Evolutionary conservation across 306 rosid genomes (phyloP).

Genomic region (Rosa lucieae): DNA sequence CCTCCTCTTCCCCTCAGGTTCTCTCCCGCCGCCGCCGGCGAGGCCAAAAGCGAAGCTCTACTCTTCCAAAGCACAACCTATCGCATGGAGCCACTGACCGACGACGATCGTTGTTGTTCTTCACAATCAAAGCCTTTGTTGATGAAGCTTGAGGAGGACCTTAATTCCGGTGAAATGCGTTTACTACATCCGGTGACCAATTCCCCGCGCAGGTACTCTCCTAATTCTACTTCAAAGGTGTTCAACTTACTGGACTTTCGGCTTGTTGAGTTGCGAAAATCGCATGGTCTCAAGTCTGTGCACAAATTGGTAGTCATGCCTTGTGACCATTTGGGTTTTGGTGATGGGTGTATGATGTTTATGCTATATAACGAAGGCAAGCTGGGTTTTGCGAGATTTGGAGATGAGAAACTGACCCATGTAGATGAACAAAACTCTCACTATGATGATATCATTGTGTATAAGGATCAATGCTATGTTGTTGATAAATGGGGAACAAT

Average conservation of each 20-base stretch:
- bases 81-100: slow-evolving; percentile 23
- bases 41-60: neutral
- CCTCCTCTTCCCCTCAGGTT: slow-evolving; percentile 36
- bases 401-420: slow-evolving; percentile 15
- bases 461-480: slow-evolving; percentile 33
- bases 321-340: neutral
- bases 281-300: slow-evolving; percentile 23
- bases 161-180: slow-evolving; percentile 17
- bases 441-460: slow-evolving; percentile 37
- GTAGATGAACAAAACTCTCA: slow-evolving; percentile 10
- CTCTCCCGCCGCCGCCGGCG: neutral
- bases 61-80: slow-evolving; percentile 34
- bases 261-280: slow-evolving; percentile 36
- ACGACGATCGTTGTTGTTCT: neutral
- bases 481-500: slow-evolving; percentile 39
- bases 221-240: neutral
- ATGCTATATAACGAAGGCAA: slow-evolving; percentile 15
- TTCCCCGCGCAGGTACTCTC: slow-evolving; percentile 18
- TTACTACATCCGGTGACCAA: slow-evolving; percentile 39
- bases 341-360: neutral
- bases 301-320: slow-evolving; percentile 10
- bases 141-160: slow-evolving; percentile 39
- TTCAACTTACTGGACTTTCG: slow-evolving; percentile 35
- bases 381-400: slow-evolving; percentile 16
- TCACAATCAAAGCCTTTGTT: neutral